Evolutionary conservation across 2,329 filamentous ascomycete species (phyloP).

Genomic region (Metarhizium robertsii): DNA sequence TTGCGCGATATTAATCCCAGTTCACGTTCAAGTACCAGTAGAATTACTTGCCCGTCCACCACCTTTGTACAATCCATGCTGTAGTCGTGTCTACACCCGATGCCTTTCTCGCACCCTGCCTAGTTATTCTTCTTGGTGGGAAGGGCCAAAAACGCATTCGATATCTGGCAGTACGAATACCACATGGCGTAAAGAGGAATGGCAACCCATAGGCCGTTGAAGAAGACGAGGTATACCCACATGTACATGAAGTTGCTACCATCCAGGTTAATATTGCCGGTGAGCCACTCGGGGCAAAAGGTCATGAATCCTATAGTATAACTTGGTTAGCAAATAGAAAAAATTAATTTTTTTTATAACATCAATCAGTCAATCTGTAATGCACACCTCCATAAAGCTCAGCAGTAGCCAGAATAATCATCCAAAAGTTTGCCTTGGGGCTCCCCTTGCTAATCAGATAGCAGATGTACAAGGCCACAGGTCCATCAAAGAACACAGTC

Average conservation of each 20-base stretch:
- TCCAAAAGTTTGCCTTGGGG: slow-evolving; percentile 47
- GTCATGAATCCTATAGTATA: slow-evolving; percentile 52
- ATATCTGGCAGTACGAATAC: slow-evolving; percentile 45
- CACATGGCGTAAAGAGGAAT: slow-evolving; percentile 52
- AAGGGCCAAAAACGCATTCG: slow-evolving; percentile 35
- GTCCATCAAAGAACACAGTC: slow-evolving; percentile 54
- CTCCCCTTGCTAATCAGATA: slow-evolving; percentile 48
- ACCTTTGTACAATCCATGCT: too few species aligned
- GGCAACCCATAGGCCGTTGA: slow-evolving; percentile 60
- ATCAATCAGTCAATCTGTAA: too few species aligned
- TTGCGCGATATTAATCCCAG: too few species aligned
- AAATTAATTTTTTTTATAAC: too few species aligned
- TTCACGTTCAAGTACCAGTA: too few species aligned
- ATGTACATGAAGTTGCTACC: slow-evolving; percentile 58
- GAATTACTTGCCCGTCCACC: too few species aligned
- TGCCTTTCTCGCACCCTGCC: not conserved
- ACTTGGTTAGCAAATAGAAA: too few species aligned
- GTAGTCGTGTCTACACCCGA: too few species aligned
- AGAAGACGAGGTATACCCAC: slow-evolving; percentile 60
- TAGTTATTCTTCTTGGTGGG: slow-evolving; percentile 18
- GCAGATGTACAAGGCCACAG: slow-evolving; percentile 50
- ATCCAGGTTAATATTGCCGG: slow-evolving; percentile 51
- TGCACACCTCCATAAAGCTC: slow-evolving; percentile 53
- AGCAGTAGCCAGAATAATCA: slow-evolving; percentile 55
- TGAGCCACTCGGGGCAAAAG: slow-evolving; percentile 61